Base-by-base conservation (phyloP, 768 basidiomycete species). In the Leccinum barrowsii region DNA sequence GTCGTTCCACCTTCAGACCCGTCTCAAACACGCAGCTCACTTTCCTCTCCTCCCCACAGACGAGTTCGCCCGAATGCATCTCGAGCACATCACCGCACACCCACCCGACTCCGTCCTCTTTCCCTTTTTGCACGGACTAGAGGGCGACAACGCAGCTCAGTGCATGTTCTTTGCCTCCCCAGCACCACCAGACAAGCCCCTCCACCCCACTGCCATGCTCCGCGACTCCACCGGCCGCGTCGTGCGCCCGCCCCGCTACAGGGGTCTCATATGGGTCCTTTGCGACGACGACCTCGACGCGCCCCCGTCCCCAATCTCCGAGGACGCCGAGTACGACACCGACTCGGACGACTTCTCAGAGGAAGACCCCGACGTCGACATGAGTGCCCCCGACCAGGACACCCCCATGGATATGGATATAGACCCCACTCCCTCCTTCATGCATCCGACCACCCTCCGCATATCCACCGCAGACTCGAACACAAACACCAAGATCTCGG, bases 81-180 rank as follows among this genome's bases (percentile, higher is more conserved):
- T 83, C 65, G 70, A 76, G n/a, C 83, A 90, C 62, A 76, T 84
- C 61, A 78, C 82, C 58, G 74, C 83, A 1, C 89, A 94, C 72
- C 84, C 90, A 1, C 88, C 89, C 0, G 93, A 96, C 75, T 78
- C 80, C 42, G 80, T 87, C 64, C 82, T 94, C 57, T 96, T 96
- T 70, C 93, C 93, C 1, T 96, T 94, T 75, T 75, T 93, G 15
- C 93, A 94, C 66, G 90, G 92, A 47, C 78, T 94, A 59, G 92
- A 94, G 66, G 87, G 90, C 62, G 80, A 86, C 58, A 92, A 92
- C 67, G 73, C 82, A 15, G 85, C 86, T 0, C 92, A 93, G 75
- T 91, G 89, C 66, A 78, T 81, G 21, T 94, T 94, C 79, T 95
- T 95, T 69, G 79, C 82, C 1, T 56, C 63, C 30, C 17, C 65